phyloP scores from a whole-genome alignment of 129 eudicot genomes.

The Saposhnikovia divaricata region DNA sequence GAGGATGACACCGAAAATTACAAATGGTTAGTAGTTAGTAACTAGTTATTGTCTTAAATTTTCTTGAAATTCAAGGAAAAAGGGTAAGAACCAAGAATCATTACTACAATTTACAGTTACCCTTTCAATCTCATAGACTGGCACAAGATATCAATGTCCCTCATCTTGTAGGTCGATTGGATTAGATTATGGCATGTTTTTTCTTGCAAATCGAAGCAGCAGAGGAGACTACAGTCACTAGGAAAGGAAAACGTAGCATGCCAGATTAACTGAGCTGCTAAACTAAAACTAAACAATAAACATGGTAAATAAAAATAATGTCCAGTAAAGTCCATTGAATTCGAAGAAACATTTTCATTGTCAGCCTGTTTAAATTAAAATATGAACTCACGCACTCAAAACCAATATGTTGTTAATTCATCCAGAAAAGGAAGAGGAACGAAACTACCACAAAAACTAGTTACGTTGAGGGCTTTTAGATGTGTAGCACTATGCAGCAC shows the following conservation, averaged over 20 bases:
- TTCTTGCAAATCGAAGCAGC: not conserved
- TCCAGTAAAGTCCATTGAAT: not conserved
- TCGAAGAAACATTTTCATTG: not conserved
- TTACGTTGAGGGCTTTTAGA: not conserved
- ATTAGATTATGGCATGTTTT: not conserved
- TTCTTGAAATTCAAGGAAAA: not conserved
- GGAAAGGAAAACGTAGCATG: not conserved
- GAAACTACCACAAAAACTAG: not conserved
- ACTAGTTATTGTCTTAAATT: no score
- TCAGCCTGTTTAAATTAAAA: not conserved
- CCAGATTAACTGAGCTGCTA: not conserved
- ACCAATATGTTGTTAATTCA: not conserved
- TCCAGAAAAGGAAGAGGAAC: not conserved
- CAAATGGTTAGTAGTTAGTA: not conserved
- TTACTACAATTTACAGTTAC: conserved; percentile 25
- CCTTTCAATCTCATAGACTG: conserved; percentile 52
- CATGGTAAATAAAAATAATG: not conserved
- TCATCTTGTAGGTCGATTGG: conserved; percentile 24
- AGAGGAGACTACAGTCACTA: not conserved
- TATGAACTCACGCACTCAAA: not conserved
- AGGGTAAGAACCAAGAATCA: no score
- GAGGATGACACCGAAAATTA: not conserved
- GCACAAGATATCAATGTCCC: conserved; percentile 82
- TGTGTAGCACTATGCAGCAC: not conserved
- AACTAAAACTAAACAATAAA: no score